These are phyloP conservation scores for Fusarium oligoseptatum DNA, from an alignment of 2,329 filamentous ascomycete genomes.

Conservation along the genomic window DNA sequence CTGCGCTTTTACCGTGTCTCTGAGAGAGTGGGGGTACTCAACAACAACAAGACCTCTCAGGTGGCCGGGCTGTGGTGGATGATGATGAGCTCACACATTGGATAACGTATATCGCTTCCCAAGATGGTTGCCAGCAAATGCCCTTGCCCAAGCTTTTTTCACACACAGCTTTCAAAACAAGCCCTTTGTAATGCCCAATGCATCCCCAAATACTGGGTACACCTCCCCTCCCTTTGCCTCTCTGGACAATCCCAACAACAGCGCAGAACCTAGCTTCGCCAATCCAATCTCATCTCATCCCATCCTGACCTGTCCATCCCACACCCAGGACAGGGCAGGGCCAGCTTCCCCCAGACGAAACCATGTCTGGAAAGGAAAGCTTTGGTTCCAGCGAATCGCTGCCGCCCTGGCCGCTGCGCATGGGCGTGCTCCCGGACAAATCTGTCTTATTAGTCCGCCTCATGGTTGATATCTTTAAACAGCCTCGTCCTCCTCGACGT, in stretches of 20 bases:
- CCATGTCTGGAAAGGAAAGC: conserved; percentile 9
- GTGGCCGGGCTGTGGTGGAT: neutral
- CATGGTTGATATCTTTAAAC: conserved; percentile 27
- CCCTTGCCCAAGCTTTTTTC: conserved; percentile 11
- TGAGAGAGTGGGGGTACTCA: conserved; percentile 21
- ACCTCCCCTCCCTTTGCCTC: conserved; percentile 1
- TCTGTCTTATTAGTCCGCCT: conserved; percentile 23
- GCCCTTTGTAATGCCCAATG: conserved; percentile 26
- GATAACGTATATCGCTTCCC: neutral
- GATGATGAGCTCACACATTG: neutral
- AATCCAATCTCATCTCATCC: conserved; percentile 46
- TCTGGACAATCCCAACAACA: conserved; percentile 23
- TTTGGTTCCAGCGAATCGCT: conserved; percentile 41
- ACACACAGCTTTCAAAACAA: conserved; percentile 13
- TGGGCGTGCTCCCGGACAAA: conserved; percentile 34
- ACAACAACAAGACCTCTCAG: conserved; percentile 17
- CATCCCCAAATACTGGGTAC: conserved; percentile 1
- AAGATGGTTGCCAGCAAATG: conserved; percentile 6
- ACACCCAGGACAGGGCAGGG: conserved; percentile 8
- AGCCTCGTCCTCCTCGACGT: conserved; percentile 21
- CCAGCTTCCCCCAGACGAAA: conserved; percentile 24
- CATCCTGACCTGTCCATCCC: conserved; percentile 31
- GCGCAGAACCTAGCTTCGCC: conserved; percentile 28
- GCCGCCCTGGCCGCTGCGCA: conserved; percentile 35
- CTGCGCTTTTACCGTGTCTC: conserved; percentile 4